A percentile compares a stretch with the other conserved stretches of the same genome.
Conservation (phyloP, 2,329 filamentous ascomycete genomes). For the Lasiodiplodia gonubiensis region DNA sequence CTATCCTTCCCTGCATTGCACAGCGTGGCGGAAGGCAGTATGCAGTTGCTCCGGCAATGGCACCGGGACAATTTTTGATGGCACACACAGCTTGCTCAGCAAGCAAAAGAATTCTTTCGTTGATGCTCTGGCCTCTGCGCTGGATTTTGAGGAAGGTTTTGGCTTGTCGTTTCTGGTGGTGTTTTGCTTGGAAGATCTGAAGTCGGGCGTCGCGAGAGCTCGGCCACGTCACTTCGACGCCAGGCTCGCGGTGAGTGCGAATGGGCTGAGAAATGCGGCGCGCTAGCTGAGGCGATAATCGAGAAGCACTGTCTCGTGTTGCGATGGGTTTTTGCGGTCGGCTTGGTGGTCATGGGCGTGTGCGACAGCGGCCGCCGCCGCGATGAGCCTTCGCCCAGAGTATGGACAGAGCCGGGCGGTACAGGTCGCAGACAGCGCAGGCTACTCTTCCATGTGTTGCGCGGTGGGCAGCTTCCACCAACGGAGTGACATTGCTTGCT, state of each 20-base stretch:
- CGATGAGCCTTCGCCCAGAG: too few relatives aligned
- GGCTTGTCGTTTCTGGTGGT: neutral
- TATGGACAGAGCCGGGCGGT: too few relatives aligned
- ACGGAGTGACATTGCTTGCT: too few relatives aligned
- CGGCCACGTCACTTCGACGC: neutral
- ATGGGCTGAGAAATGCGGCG: too few relatives aligned
- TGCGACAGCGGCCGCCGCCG: too few relatives aligned
- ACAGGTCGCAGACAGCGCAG: too few relatives aligned
- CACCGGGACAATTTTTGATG: constrained; percentile 10
- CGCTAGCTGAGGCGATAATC: too few relatives aligned
- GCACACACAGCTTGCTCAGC: neutral
- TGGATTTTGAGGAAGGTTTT: constrained; percentile 5
- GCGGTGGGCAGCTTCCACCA: too few relatives aligned
- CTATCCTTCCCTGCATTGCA: neutral
- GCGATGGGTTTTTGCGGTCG: too few relatives aligned
- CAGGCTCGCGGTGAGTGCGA: neutral
- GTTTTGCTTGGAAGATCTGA: neutral
- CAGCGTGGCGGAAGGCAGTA: neutral
- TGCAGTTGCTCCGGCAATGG: neutral
- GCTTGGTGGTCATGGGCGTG: too few relatives aligned
- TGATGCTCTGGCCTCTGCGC: neutral
- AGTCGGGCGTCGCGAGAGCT: neutral
- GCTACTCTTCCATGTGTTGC: too few relatives aligned
- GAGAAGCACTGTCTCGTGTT: too few relatives aligned
- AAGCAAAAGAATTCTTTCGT: neutral